Conservation (phyloP, 192 early-diverging fungal species). For the Entomortierella chlamydospora region DNA sequence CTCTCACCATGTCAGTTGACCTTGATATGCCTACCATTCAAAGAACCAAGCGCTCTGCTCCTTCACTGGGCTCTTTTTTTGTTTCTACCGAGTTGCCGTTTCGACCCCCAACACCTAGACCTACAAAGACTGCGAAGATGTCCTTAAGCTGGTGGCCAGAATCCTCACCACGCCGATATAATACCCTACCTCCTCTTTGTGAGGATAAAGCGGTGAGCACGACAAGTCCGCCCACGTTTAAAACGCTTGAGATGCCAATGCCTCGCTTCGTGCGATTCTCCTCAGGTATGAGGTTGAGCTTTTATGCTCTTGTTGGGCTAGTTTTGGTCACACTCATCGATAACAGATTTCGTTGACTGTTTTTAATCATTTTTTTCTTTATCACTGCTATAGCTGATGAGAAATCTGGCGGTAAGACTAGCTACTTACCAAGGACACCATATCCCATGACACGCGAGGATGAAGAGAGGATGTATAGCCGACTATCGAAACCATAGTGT, state of each 20-base stretch:
- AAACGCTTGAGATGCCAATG: slow-evolving; percentile 3
- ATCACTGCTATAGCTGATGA: slow-evolving; percentile 1
- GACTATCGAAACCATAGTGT: not conserved
- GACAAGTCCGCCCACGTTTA: not conserved
- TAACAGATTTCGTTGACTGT: too few relatives aligned
- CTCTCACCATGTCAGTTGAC: too few relatives aligned
- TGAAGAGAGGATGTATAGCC: slow-evolving; percentile 11
- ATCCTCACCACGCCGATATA: too few relatives aligned
- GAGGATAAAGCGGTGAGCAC: not conserved
- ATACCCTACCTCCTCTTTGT: not conserved
- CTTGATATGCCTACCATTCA: too few relatives aligned
- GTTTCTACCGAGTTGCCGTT: too few relatives aligned
- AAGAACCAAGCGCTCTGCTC: not conserved
- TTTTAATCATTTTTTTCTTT: not conserved
- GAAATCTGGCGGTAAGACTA: slow-evolving; percentile 6
- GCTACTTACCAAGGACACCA: slow-evolving; percentile 27
- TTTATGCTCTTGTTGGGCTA: not conserved
- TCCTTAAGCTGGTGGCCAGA: not conserved
- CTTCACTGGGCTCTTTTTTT: not conserved
- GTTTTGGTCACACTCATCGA: too few relatives aligned
- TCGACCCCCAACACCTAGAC: not conserved
- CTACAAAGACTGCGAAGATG: slow-evolving; percentile 5
- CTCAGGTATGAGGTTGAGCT: slow-evolving; percentile 2
- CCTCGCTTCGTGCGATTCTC: slow-evolving; percentile 11
- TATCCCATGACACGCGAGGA: slow-evolving; percentile 27